Base-by-base conservation (phyloP, 2,329 filamentous ascomycete species). In the Chaetomium strumarium region DNA sequence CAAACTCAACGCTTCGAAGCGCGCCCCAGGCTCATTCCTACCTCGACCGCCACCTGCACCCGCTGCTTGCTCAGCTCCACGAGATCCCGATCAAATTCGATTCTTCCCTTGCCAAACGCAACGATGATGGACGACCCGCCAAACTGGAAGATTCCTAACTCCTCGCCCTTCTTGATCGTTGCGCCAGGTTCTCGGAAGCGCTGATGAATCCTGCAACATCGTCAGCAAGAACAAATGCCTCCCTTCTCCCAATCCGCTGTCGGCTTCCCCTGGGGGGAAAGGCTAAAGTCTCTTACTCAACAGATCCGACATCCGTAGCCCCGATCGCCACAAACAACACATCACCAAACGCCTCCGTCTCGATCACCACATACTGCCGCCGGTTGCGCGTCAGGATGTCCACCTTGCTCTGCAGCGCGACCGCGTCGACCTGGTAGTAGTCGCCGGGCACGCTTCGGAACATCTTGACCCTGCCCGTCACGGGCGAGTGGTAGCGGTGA, bases 401-500 rank as follows among this genome's bases (percentile, higher is more conserved):
- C 16, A 72, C 64, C 34, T 60, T 49, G 45, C 65, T 70, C 17
- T 58, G 57, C 38, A 63, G 49, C 24, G 62, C 61, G 31, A 63
- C 37, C 5, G 72, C 68, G 56, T 74, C 70, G 24, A 74, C 70
- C 38, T 71, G 65, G 49, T 73, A 74, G 54, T 74, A 37, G 73
- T 67, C 0, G 13, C 72, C 72, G 0, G 70, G 68, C 14, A 75
- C 67, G 10, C 66, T 66, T 44, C 66, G 66, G 47, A 67, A 70
- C 53, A 62, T 60, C 53, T 64, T 67, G 2, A 75, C 62, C 3
- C 47, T 67, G 1, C 73, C 72, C 0, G 61, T 62, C 3, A 75
- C 70, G 3, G 72, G 73, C 3, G 66, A 68, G 60, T 75, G 72
- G 55, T 70, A 75, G 5, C 72, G 66, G 56, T 75, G 72, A 53